Base-by-base conservation (phyloP, 805 yeast genomes). In the Saturnispora quitensis region DNA sequence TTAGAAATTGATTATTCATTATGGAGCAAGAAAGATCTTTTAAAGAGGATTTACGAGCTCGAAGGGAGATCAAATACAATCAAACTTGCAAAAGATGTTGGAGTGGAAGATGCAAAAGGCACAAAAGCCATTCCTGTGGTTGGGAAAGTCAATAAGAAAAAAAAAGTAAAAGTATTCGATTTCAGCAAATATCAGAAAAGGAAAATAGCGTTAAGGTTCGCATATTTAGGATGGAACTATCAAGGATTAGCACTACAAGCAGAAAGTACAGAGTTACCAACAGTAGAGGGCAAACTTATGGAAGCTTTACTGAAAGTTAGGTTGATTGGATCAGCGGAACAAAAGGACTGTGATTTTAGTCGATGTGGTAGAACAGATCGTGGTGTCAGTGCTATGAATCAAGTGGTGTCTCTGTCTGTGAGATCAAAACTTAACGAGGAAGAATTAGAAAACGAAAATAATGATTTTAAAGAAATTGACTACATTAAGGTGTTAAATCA, bases 331-430 rank as follows among this genome's bases (percentile, higher is more conserved):
- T 72, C 80, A 1, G 60, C 75, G 22, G 82, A 78, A 20, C 83
- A 89, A 0, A 70, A 70, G 7, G 81, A 79, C 1, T 86, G 83
- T 62, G 74, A 77, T 13, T 89, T 90, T 65, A 85, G 95, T 58
- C 72, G 97, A 56, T 93, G 98, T 69, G 98, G 98, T 0, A 74
- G 98, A 61, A 91, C 98, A 0, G 98, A 91, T 62, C 81, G 80
- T 58, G 98, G 97, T n/a, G 98, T 91, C 13, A 87, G 96, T 70
- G 99, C 99, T 0, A 79, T 93, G 84, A 86, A 88, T 57, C 99
- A 93, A 67, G 98, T 93, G 2, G 84, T 93, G 5, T 83, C 96
- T 0, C 68, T 93, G 38, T 68, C 73, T 15, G 82, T 91, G 27
- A 74, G 99, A 57, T 88, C 97, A 0, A 71, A 73, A 22, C 67